phyloP scores from a whole-genome alignment of 202 grass and related monocot genomes.

The Tripidium arundinaceum region DNA sequence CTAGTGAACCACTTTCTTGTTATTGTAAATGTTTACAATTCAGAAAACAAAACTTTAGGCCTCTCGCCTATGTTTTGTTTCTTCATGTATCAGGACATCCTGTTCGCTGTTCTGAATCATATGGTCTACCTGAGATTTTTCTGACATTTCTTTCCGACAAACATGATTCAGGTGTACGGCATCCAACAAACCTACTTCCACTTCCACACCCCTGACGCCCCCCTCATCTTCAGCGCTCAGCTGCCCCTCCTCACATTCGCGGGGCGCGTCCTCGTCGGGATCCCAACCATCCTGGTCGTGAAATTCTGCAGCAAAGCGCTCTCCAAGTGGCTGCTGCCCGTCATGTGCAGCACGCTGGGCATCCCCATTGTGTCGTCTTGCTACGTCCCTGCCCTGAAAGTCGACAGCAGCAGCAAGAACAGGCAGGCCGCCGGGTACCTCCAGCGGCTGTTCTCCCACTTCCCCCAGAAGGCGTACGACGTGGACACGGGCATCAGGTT shows the following conservation, averaged over 20 bases:
- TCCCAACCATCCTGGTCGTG: constrained; percentile 71
- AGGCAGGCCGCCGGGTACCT: constrained; percentile 55
- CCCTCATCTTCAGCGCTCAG: constrained; percentile 56
- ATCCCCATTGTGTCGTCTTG: constrained; percentile 77
- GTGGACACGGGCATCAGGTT: constrained; percentile 95
- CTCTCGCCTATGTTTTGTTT: neutral
- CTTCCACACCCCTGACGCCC: constrained; percentile 60
- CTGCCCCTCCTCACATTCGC: constrained; percentile 48
- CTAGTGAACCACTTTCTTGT: neutral
- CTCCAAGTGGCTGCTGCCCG: constrained; percentile 84
- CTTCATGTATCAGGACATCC: neutral
- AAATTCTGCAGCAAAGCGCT: constrained; percentile 96
- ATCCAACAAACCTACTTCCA: constrained; percentile 83
- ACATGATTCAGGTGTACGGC: constrained; percentile 56
- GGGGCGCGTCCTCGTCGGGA: constrained; percentile 59
- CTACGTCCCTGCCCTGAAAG: constrained; percentile 74
- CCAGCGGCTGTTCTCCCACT: constrained; percentile 51
- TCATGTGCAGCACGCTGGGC: constrained; percentile 88
- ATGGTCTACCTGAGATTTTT: neutral
- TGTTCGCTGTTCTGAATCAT: neutral
- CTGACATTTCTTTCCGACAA: constrained; percentile 2
- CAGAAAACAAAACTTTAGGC: neutral
- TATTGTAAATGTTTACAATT: neutral
- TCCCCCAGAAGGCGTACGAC: constrained; percentile 73
- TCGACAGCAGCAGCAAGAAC: constrained; percentile 29